Conservation (phyloP, 352 stramenopile genomes). For the Pythium angustatum region DNA sequence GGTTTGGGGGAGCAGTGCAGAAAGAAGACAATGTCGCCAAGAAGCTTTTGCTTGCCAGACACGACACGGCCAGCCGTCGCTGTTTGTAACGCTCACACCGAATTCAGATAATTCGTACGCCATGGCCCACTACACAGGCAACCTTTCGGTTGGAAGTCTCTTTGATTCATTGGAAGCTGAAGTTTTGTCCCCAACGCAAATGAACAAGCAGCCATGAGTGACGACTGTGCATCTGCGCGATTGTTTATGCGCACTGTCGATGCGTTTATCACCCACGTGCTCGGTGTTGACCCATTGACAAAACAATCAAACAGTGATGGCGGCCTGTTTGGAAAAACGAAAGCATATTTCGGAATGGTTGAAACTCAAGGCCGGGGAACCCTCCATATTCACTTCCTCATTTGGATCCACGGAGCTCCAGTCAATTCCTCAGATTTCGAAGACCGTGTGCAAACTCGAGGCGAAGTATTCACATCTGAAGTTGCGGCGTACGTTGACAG, state of each 20-base stretch:
- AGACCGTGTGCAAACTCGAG: not conserved
- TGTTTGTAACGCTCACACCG: slow-evolving; percentile 22
- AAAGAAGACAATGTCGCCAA: slow-evolving; percentile 20
- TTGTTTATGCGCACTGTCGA: slow-evolving; percentile 17
- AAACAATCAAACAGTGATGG: not conserved
- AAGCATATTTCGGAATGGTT: slow-evolving; percentile 22
- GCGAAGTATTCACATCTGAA: not conserved
- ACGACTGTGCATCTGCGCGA: slow-evolving; percentile 17
- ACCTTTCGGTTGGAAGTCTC: slow-evolving; percentile 9
- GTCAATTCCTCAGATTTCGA: slow-evolving; percentile 4
- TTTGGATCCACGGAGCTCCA: slow-evolving; percentile 4
- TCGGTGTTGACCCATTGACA: slow-evolving; percentile 7
- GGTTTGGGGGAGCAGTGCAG: slow-evolving; percentile 21
- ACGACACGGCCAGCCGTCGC: slow-evolving; percentile 11
- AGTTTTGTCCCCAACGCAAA: not conserved
- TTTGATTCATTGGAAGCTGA: slow-evolving; percentile 15
- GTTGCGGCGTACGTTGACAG: slow-evolving; percentile 3
- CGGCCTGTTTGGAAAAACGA: slow-evolving; percentile 11
- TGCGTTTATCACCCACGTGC: slow-evolving; percentile 15
- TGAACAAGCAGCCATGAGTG: slow-evolving; percentile 19
- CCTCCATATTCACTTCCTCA: slow-evolving; percentile 21
- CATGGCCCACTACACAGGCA: slow-evolving; percentile 13
- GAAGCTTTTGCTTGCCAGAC: slow-evolving; percentile 30
- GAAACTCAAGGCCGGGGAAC: slow-evolving; percentile 19
- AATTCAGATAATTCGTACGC: slow-evolving; percentile 24